Percentiles rank a stretch among this genome's conserved stretches.
These are phyloP conservation scores for Posidonia australis DNA, from an alignment of 106 monocot species.

Conservation along the genomic window DNA sequence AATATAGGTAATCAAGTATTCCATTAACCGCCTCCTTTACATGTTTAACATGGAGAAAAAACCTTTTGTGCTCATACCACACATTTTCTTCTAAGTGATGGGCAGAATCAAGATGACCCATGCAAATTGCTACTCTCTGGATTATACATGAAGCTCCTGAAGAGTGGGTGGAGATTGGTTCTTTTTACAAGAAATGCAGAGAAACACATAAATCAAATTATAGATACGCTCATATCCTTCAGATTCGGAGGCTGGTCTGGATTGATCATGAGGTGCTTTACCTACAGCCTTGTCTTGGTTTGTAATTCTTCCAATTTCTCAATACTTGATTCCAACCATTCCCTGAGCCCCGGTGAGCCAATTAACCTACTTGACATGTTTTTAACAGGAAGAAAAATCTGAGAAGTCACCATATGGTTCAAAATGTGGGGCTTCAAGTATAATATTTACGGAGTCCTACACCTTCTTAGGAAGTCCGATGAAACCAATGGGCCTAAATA, in stretches of 20 bases:
- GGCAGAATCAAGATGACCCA: constrained; percentile 11
- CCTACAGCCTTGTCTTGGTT: background rate
- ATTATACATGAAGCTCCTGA: constrained; percentile 24
- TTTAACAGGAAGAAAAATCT: too few relatives aligned
- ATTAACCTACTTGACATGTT: too few relatives aligned
- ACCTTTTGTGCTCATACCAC: background rate
- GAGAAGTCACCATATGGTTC: background rate
- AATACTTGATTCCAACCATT: too few relatives aligned
- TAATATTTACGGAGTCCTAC: too few relatives aligned
- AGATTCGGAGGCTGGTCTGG: constrained; percentile 23
- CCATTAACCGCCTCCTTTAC: background rate
- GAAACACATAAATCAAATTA: constrained; percentile 6
- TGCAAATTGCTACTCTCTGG: constrained; percentile 7
- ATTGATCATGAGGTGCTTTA: constrained; percentile 27
- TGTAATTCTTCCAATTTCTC: too few relatives aligned
- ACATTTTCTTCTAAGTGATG: background rate
- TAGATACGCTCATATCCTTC: constrained; percentile 12
- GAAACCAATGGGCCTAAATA: too few relatives aligned
- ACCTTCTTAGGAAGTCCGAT: too few relatives aligned
- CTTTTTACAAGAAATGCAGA: constrained; percentile 23
- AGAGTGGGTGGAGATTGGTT: constrained; percentile 24
- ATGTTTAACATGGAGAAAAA: too few relatives aligned
- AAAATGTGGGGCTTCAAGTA: background rate
- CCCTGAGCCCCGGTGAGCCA: too few relatives aligned
- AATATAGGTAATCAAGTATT: background rate